Evolutionary conservation across 139 green algal genomes (phyloP).

Genomic region (Mychonastes homosphaera): DNA sequence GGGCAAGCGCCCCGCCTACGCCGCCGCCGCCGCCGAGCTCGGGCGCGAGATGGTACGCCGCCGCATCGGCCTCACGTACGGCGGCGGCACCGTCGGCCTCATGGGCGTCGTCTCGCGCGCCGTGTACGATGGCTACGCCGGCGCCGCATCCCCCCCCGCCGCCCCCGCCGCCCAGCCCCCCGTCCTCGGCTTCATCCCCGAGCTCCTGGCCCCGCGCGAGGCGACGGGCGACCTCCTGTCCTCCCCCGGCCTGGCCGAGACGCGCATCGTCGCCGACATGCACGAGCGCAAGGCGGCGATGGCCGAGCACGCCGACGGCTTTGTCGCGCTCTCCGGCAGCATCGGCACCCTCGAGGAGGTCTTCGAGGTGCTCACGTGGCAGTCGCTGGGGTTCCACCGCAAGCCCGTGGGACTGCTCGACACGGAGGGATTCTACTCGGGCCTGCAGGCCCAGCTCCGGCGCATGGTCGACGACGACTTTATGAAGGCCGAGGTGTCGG

Average conservation of each 20-base stretch:
- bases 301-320: constrained; percentile 60
- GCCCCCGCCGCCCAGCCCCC: constrained; percentile 32
- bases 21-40: constrained; percentile 27
- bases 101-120: constrained; percentile 65
- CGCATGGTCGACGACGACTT: constrained; percentile 51
- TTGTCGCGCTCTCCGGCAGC: constrained; percentile 69
- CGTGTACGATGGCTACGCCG: constrained; percentile 23
- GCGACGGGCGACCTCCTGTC: neutral
- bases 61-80: constrained; percentile 39
- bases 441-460: constrained; percentile 55
- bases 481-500: constrained; percentile 24
- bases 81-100: constrained; percentile 59
- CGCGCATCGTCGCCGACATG: constrained; percentile 58
- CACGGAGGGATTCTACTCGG: constrained; percentile 55
- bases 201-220: constrained; percentile 24
- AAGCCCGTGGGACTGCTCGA: constrained; percentile 71
- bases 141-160: constrained; percentile 1
- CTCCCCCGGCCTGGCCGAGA: constrained; percentile 3
- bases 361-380: constrained; percentile 75
- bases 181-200: constrained; percentile 72
- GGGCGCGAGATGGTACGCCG: constrained; percentile 41
- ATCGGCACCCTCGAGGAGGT: constrained; percentile 78
- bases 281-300: constrained; percentile 76
- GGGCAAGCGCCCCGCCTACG: constrained; percentile 35
- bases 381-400: constrained; percentile 62